Conservation (phyloP, 1,284 basidiomycete species). For the Ustilago curta region DNA sequence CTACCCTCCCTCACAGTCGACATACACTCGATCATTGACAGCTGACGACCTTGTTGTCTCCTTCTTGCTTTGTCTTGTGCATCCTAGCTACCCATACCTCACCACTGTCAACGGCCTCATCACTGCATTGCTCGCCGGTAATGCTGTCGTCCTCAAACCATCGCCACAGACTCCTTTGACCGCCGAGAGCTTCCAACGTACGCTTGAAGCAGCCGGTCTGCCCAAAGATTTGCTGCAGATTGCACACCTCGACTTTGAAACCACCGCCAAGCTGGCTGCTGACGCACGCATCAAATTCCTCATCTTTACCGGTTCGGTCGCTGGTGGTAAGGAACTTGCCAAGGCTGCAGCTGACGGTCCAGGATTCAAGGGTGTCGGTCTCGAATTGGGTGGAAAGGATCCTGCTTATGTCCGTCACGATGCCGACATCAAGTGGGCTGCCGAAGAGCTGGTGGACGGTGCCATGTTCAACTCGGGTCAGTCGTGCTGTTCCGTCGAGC, state of each 20-base stretch:
- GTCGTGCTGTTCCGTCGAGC: constrained; percentile 87
- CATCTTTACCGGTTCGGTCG: constrained; percentile 87
- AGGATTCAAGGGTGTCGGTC: constrained; percentile 79
- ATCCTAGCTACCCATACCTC: constrained; percentile 71
- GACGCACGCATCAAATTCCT: constrained; percentile 82
- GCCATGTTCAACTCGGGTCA: constrained; percentile 96
- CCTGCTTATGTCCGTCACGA: constrained; percentile 90
- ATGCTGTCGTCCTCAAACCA: constrained; percentile 89
- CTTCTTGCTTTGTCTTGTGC: not conserved
- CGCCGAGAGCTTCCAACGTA: constrained; percentile 81
- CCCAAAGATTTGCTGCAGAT: constrained; percentile 82
- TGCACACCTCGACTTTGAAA: constrained; percentile 81
- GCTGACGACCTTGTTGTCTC: not conserved
- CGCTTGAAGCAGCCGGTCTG: constrained; percentile 80
- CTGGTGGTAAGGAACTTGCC: constrained; percentile 77
- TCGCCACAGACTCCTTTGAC: constrained; percentile 92
- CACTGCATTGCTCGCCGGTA: constrained; percentile 73
- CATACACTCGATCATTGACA: no score
- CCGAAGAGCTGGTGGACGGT: constrained; percentile 89
- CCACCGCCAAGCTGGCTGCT: constrained; percentile 75
- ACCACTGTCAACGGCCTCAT: constrained; percentile 82
- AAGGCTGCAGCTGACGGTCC: constrained; percentile 73
- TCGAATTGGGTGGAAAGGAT: constrained; percentile 93
- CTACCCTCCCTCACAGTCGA: no score
- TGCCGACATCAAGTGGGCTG: constrained; percentile 85